Evolutionary conservation across 257 asterid species (phyloP).

Genomic region (Plectranthus barbatus): DNA sequence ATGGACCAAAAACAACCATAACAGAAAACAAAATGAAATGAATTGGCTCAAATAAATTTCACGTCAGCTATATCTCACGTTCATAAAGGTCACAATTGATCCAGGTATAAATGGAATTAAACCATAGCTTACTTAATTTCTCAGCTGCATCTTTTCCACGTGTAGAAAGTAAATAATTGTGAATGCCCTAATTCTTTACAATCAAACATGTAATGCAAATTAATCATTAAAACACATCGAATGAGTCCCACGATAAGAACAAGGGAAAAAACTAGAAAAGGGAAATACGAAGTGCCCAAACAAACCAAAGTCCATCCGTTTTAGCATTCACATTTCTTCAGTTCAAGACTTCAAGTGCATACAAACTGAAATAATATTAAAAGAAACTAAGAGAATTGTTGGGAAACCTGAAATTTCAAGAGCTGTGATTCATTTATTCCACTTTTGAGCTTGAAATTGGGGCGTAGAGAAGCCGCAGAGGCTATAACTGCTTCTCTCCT

Average conservation of each 20-base stretch:
- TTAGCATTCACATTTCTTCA: conserved; percentile 6
- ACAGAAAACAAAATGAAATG: background rate
- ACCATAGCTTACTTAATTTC: background rate
- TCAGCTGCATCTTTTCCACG: background rate
- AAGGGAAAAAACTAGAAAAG: background rate
- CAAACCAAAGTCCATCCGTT: background rate
- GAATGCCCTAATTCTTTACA: background rate
- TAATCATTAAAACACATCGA: background rate
- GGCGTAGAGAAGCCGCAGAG: conserved; percentile 39
- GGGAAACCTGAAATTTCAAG: conserved; percentile 66
- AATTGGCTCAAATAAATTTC: background rate
- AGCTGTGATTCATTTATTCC: conserved; percentile 46
- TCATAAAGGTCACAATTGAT: background rate
- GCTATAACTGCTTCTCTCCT: conserved; percentile 73
- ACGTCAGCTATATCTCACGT: conserved; percentile 8
- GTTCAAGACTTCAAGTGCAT: background rate
- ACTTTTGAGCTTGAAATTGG: conserved; percentile 43
- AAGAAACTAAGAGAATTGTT: background rate
- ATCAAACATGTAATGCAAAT: background rate
- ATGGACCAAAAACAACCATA: background rate
- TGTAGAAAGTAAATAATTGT: background rate
- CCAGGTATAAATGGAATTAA: background rate
- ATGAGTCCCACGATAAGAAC: background rate
- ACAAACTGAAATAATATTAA: background rate
- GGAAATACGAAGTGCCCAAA: background rate